phyloP scores from a whole-genome alignment of 1,284 basidiomycete genomes.

The Boletus sp. region DNA sequence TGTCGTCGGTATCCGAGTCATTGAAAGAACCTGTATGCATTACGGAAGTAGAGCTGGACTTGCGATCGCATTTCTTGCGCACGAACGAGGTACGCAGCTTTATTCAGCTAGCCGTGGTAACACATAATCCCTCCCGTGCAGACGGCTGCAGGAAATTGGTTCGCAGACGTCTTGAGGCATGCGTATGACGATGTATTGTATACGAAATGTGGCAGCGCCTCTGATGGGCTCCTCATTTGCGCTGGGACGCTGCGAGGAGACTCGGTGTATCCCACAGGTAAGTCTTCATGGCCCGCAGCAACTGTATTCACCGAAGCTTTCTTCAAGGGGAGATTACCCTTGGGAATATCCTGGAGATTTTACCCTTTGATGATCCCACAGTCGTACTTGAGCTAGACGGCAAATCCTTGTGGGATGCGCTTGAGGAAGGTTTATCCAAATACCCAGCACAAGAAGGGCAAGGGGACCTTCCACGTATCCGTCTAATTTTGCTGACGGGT shows the following conservation, averaged over 20 bases:
- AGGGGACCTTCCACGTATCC: slow-evolving; percentile 15
- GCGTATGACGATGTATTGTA: slow-evolving; percentile 79
- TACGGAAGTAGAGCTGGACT: slow-evolving; percentile 66
- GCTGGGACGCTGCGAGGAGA: slow-evolving; percentile 89
- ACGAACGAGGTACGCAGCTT: slow-evolving; percentile 52
- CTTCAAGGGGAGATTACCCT: slow-evolving; percentile 67
- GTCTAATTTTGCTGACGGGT: slow-evolving; percentile 1
- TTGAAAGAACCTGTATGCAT: slow-evolving; percentile 74
- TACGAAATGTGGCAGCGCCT: slow-evolving; percentile 56
- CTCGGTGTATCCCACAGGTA: slow-evolving; percentile 81
- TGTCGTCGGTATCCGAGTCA: slow-evolving; percentile 69
- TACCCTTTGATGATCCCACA: slow-evolving; percentile 86
- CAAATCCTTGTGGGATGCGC: slow-evolving; percentile 72
- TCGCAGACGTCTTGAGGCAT: slow-evolving; percentile 82
- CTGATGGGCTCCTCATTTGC: slow-evolving; percentile 78
- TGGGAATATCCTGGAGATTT: slow-evolving; percentile 81
- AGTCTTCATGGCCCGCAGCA: no score
- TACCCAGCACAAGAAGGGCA: slow-evolving; percentile 93
- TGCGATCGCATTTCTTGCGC: slow-evolving; percentile 73
- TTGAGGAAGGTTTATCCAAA: slow-evolving; percentile 72
- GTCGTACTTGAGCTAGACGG: slow-evolving; percentile 85
- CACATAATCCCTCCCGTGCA: slow-evolving; percentile 32
- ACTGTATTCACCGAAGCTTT: slow-evolving; percentile 1
- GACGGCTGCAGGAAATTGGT: slow-evolving; percentile 84
- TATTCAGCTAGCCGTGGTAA: not conserved